Base-by-base conservation (phyloP, 106 monocot species). In the Phalaenopsis aphrodite region DNA sequence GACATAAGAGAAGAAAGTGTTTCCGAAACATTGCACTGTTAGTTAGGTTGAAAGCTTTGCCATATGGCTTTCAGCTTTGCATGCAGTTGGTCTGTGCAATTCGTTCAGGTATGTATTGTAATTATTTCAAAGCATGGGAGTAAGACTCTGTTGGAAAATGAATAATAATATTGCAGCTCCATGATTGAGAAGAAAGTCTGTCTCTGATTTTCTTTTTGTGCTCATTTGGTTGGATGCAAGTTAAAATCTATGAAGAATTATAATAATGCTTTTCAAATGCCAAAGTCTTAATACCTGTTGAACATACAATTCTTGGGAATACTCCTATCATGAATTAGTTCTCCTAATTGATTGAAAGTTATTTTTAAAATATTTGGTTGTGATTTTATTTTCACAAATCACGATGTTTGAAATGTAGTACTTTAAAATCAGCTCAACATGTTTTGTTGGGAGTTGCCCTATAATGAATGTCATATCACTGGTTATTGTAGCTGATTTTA, bases 21-120 rank as follows among this genome's bases (percentile, higher is more conserved):
- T 74, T 74, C 74, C 43, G 74, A 74, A 74, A 74, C 74, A 74
- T 74, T 45, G 43, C 74, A 74, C 74, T 45, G 41, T 74, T 69
- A 42, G 43, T 69, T 69, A 11, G 45, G 74, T 74, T 74, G 15
- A 74, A 74, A 45, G 19, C 18, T 14, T 74, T 21, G 15, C 0
- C 7, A 19, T 45, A 6, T 18, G 43, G 42, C 74, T 74, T 74
- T 42, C 43, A 74, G 42, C 43, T 18, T n/a, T 2, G n/a, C 8
- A 19, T 6, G 6, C 43, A 43, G 11, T 74, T 74, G 38, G 71
- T 30, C 71, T 71, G 12, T 71, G 71, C 36, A 41, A 38, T 41
- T 71, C 18, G 42, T 74, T 74, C 74, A 74, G 74, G 74, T 45
- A 74, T 74, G 73, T 42, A 42, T 43, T 74, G 43, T 74, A 74